Conservation (phyloP, 352 stramenopile species). For the Globisporangium nunn region DNA sequence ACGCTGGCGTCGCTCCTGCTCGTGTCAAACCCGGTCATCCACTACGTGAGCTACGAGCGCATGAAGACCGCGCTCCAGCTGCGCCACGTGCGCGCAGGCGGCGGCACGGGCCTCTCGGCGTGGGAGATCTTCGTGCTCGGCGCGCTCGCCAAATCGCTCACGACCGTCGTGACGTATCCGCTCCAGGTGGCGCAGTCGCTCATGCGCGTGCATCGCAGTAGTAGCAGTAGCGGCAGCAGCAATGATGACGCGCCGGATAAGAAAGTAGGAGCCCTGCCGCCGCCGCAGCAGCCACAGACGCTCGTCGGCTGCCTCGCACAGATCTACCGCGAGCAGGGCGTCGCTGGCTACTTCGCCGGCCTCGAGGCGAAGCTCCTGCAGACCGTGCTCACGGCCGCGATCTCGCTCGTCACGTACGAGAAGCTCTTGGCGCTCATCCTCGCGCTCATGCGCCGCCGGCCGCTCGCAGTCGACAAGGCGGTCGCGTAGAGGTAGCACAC, state of each 20-base stretch:
- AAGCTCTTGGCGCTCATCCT: slow-evolving; percentile 74
- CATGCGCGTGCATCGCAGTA: slow-evolving; percentile 53
- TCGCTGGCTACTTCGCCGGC: slow-evolving; percentile 83
- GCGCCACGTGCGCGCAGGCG: slow-evolving; percentile 13
- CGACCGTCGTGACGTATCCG: slow-evolving; percentile 91
- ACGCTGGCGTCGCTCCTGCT: slow-evolving; percentile 89
- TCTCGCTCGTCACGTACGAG: slow-evolving; percentile 93
- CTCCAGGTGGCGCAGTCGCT: slow-evolving; percentile 91
- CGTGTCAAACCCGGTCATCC: slow-evolving; percentile 93
- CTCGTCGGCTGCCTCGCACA: slow-evolving; percentile 41
- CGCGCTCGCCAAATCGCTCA: slow-evolving; percentile 88
- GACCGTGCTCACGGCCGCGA: slow-evolving; percentile 90
- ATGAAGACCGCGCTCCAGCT: slow-evolving; percentile 76
- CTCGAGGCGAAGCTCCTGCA: slow-evolving; percentile 92
- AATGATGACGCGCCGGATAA: neutral
- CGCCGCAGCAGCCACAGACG: neutral
- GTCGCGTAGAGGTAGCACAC: slow-evolving; percentile 17
- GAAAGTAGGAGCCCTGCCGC: neutral
- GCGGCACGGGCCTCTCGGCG: slow-evolving; percentile 34
- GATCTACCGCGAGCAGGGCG: slow-evolving; percentile 55
- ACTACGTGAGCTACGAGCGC: slow-evolving; percentile 93
- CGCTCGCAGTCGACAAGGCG: slow-evolving; percentile 29
- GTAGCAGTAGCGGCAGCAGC: neutral
- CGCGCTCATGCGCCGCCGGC: slow-evolving; percentile 29
- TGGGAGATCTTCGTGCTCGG: slow-evolving; percentile 90